Conservation (phyloP, 1,139 yeast genomes). For the Kurtzmaniella natalensis region DNA sequence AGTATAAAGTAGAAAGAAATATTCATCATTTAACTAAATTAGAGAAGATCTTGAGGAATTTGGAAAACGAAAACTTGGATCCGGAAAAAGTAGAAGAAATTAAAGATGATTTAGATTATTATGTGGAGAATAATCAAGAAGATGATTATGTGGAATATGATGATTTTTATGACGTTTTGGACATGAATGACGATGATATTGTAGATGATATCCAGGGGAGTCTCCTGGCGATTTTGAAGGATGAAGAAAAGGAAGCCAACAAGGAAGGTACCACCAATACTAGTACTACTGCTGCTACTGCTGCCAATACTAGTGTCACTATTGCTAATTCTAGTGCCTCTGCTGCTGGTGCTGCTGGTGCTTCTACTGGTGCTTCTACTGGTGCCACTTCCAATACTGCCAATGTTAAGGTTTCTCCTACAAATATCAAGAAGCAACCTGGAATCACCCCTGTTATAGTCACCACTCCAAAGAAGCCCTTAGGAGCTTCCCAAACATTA, state of each 20-base stretch:
- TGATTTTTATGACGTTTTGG: conserved; percentile 84
- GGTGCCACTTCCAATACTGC: conserved; percentile 11
- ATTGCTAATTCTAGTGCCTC: conserved; percentile 4
- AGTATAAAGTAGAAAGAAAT: conserved; percentile 69
- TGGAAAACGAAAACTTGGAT: conserved; percentile 81
- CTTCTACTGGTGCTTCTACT: conserved; percentile 16
- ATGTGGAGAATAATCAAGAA: conserved; percentile 92
- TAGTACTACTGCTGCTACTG: conserved; percentile 6
- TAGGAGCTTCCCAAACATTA: too few species aligned
- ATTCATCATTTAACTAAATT: conserved; percentile 72
- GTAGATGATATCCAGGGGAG: conserved; percentile 45
- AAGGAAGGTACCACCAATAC: conserved; percentile 11
- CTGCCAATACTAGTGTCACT: conserved; percentile 10
- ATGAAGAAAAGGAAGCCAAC: conserved; percentile 9
- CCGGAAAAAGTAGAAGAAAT: conserved; percentile 77
- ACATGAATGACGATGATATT: conserved; percentile 55
- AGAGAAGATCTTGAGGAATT: conserved; percentile 70
- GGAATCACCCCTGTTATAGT: too few species aligned
- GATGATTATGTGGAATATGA: conserved; percentile 97
- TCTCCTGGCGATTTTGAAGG: conserved; percentile 14
- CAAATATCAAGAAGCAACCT: too few species aligned
- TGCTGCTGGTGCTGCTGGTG: conserved; percentile 44
- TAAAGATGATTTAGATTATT: conserved; percentile 88
- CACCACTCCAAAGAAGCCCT: conserved; percentile 5
- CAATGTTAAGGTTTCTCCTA: too few species aligned